Base-by-base conservation (phyloP, 257 asterid genomes). In the Paraleonurus japonicus region DNA sequence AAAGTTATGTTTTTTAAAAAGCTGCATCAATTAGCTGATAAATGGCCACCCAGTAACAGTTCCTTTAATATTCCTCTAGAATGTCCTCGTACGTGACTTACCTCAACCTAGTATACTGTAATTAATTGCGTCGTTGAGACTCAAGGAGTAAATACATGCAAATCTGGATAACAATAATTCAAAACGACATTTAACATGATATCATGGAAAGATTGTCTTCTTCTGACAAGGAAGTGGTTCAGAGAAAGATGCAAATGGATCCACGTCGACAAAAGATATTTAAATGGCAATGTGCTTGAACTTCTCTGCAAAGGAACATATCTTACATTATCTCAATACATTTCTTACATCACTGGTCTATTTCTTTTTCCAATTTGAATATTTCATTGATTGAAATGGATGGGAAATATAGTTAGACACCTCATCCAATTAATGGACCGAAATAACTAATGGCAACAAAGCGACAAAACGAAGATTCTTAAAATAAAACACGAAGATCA, bases 401-500 rank as follows among this genome's bases (percentile, higher is more conserved):
- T 3, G 10, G 2, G 51, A 26, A 43, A 41, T 13, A 65, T n/a
- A n/a, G n/a, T n/a, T n/a, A n/a, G n/a, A n/a, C n/a, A n/a, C n/a
- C n/a, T n/a, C n/a, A n/a, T n/a, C n/a, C n/a, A n/a, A n/a, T n/a
- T n/a, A n/a, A n/a, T n/a, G n/a, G n/a, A n/a, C n/a, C n/a, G 51
- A 26, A 43, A 41, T 13, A 65, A 26, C 20, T 17, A 28, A 22
- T 6, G 32, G 39, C 28, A 19, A 22, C 6, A n/a, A 28, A 61
- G 43, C 23, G 1, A 50, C 30, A 69, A 63, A 33, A 20, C 8
- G 45, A 27, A 33, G 22, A 58, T 27, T 65, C 65, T 37, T 16
- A 22, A 23, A 51, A 19, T 50, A 10, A 63, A 23, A 72, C 5
- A 59, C 65, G 58, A 24, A 67, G 32, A 73, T 48, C 54, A 33